Evolutionary conservation across 345 rosid species (phyloP), one percentile per base, ranked within the genome.

Genomic region (Draba incana): DNA sequence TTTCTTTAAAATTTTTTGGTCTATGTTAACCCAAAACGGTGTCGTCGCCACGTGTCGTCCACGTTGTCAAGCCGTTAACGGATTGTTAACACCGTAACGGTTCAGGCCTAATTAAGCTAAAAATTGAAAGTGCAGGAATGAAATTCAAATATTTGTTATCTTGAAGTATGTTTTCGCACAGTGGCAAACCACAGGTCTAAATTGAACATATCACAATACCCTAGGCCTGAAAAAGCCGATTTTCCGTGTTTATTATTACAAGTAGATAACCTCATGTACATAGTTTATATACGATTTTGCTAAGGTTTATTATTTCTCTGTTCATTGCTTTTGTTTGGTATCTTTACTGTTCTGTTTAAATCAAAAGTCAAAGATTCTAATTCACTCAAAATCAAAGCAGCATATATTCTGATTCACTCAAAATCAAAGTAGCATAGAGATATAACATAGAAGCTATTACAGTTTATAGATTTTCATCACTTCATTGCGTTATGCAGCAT

Each of bases 401-500:
- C 38, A 41, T 23, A 71, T 31, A 42, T 57, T 42, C 41, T 10
- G 44, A 62, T 35, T 44, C 63, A 71, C 33, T 35, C 49, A 41
- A 56, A 55, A 64, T 23, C 20, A 56, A 12, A 45, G 31, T 48
- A 20, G 69, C 24, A 0, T 16, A 8, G 58, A 57, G 52, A 64
- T 43, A 66, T 2, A 46, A 55, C 25, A 47, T 51, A 67, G 6
- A 67, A 56, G 39, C 57, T 38, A 64, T 28, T 56, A 72, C 54
- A 50, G 31, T 48, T 50, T 42, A 11, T 35, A 66, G 53, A 25
- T 42, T 42, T 52, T 65, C 37, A 31, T 50, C 4, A 49, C 67
- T 12, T 66, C 54, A 23, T 31, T n/a, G 31, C 10, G 51, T 56
- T 64, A 14, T 16, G 47, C 53, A 31, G 31, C 58, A 65, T n/a